Percentiles rank a stretch among this genome's conserved stretches.
These are phyloP conservation scores for Chamaenerion angustifolium DNA, from an alignment of 345 rosid genomes.

Conservation along the genomic window DNA sequence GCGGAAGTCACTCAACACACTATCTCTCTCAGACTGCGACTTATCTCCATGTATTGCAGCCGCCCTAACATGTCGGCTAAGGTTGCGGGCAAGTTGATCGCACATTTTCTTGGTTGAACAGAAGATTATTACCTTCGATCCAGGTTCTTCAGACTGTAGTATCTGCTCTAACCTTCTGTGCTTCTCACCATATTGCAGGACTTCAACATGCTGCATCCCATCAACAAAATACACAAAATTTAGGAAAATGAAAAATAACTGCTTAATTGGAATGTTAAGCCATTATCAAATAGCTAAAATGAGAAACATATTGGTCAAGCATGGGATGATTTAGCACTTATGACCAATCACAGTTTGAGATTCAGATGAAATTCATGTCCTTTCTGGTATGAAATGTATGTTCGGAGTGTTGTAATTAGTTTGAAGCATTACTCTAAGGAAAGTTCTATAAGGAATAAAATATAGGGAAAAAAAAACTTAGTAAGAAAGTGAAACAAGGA, in stretches of 20 bases:
- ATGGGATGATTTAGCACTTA: not conserved
- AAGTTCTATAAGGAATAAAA: no score
- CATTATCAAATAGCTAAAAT: no score
- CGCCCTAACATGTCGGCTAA: slow-evolving; percentile 63
- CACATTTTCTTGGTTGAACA: slow-evolving; percentile 92
- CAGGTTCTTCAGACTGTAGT: slow-evolving; percentile 73
- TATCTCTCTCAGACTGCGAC: slow-evolving; percentile 77
- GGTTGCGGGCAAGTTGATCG: slow-evolving; percentile 71
- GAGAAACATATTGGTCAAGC: not conserved
- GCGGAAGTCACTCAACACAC: slow-evolving; percentile 62
- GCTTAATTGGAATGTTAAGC: no score
- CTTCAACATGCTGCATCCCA: slow-evolving; percentile 48
- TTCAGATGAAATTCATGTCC: no score
- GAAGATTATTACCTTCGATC: slow-evolving; percentile 65
- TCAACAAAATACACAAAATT: no score
- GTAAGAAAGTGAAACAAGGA: no score
- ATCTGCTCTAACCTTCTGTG: slow-evolving; percentile 88
- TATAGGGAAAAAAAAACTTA: no score
- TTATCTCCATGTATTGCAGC: slow-evolving; percentile 90
- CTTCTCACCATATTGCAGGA: slow-evolving; percentile 68
- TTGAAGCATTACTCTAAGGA: no score
- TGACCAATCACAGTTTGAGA: no score
- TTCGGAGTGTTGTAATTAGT: no score
- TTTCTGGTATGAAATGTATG: no score
- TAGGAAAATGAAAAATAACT: no score